These are phyloP conservation scores for Solanum boliviense DNA, from an alignment of 257 asterid genomes.

Conservation along the genomic window DNA sequence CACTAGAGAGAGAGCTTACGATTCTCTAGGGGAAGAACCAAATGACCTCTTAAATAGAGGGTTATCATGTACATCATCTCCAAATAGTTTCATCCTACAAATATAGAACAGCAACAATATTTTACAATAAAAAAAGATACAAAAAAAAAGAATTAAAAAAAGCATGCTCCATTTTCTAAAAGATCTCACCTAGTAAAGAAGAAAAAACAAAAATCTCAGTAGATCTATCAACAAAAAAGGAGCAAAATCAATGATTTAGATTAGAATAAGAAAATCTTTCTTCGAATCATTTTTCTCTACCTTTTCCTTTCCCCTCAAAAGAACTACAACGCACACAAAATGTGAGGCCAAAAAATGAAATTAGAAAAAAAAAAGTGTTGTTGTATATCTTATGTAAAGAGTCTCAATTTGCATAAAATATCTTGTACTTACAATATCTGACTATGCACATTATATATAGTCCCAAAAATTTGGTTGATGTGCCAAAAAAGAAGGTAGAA, in stretches of 20 bases:
- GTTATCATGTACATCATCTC: slow-evolving; percentile 37
- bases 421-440: neutral
- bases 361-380: too few species aligned
- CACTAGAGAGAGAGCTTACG: slow-evolving; percentile 39
- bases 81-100: slow-evolving; percentile 62
- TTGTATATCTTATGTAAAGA: neutral
- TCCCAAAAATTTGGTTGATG: neutral
- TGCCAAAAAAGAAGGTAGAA: neutral
- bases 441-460: neutral
- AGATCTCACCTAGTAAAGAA: neutral
- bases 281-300: neutral
- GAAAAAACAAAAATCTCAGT: too few species aligned
- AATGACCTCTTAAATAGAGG: slow-evolving; percentile 53
- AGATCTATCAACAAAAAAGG: neutral
- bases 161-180: neutral
- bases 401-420: neutral
- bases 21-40: slow-evolving; percentile 56
- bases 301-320: neutral
- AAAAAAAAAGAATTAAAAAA: rapidly evolving
- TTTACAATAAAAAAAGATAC: neutral
- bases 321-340: neutral
- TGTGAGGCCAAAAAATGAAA: neutral
- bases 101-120: slow-evolving; percentile 2
- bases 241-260: too few species aligned
- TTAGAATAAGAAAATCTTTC: too few species aligned